These are phyloP conservation scores for Jatropha podagrica DNA, from an alignment of 441 rosid species.

Conservation along the genomic window DNA sequence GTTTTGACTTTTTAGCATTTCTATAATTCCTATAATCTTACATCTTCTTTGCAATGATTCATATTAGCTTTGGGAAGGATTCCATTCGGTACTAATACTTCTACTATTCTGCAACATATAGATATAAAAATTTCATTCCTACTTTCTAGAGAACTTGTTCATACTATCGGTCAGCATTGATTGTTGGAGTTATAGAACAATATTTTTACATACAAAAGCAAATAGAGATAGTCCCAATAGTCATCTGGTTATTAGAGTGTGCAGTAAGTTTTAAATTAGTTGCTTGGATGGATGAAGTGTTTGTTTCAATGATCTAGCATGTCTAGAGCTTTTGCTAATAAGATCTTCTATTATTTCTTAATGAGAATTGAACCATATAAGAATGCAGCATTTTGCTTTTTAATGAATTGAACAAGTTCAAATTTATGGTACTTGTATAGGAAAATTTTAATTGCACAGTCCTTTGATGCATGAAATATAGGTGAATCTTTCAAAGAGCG, in stretches of 20 bases:
- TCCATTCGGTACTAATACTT: background rate
- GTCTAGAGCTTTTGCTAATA: background rate
- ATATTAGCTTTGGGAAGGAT: background rate
- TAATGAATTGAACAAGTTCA: background rate
- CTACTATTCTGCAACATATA: background rate
- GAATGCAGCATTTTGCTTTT: background rate
- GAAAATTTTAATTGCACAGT: background rate
- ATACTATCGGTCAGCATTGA: background rate
- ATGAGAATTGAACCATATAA: background rate
- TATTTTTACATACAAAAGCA: background rate
- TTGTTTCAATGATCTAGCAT: background rate
- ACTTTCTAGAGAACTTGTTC: background rate
- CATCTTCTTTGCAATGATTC: background rate
- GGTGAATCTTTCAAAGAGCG: background rate
- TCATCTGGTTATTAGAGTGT: background rate
- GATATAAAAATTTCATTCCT: background rate
- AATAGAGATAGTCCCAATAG: background rate
- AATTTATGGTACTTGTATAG: background rate
- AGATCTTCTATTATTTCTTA: background rate
- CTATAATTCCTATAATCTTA: background rate
- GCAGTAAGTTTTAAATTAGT: background rate
- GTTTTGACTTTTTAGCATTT: background rate
- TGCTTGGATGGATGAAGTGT: background rate
- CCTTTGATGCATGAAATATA: background rate
- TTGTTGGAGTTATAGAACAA: background rate